These are phyloP conservation scores for Neurospora sp. DNA, from an alignment of 2,329 filamentous ascomycete species.

Conservation along the genomic window DNA sequence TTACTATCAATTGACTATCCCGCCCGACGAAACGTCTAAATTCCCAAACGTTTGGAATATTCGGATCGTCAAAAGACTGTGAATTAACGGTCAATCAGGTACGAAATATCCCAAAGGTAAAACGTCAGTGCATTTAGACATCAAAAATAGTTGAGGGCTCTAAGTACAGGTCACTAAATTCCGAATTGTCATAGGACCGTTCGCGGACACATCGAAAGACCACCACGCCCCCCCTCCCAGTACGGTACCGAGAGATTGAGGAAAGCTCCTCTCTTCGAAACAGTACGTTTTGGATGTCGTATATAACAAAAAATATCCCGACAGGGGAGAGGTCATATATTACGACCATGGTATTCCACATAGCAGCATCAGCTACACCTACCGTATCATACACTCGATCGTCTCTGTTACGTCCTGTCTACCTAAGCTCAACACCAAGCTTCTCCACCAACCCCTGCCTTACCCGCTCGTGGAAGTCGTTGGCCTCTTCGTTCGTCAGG, in stretches of 20 bases:
- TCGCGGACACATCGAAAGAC: too few species aligned
- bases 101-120: too few species aligned
- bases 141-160: too few species aligned
- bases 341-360: not conserved
- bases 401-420: slow-evolving; percentile 5
- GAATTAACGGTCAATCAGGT: too few species aligned
- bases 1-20: too few species aligned
- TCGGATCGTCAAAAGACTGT: too few species aligned
- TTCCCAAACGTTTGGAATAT: too few species aligned
- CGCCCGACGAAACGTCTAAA: too few species aligned
- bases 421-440: slow-evolving; percentile 73
- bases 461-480: slow-evolving; percentile 64
- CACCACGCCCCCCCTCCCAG: too few species aligned
- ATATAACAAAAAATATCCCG: not conserved
- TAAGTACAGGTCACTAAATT: too few species aligned
- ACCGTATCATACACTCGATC: not conserved
- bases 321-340: not conserved
- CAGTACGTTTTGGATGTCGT: not conserved
- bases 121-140: too few species aligned
- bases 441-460: slow-evolving; percentile 53
- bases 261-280: not conserved
- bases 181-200: too few species aligned
- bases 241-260: not conserved
- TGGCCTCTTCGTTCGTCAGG: slow-evolving; percentile 73
- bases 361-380: not conserved